Percentiles rank a stretch among this genome's conserved stretches.
These are phyloP conservation scores for Aquilaria agallochum DNA, from an alignment of 441 rosid genomes.

Conservation along the genomic window DNA sequence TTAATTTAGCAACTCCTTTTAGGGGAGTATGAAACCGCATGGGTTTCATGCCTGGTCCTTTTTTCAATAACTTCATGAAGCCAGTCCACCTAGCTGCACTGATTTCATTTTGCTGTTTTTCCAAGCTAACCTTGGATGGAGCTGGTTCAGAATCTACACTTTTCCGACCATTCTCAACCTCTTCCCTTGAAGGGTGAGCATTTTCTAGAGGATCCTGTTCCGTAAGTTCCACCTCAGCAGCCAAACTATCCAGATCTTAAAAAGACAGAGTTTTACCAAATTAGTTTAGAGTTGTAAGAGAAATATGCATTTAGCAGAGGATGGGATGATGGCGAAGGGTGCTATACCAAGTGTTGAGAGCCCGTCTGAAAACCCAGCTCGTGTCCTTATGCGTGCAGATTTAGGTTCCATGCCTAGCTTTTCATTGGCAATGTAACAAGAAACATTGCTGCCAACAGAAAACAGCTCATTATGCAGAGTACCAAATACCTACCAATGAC, in stretches of 20 bases:
- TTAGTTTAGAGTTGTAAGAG: background rate
- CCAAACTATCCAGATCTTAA: slow-evolving; percentile 30
- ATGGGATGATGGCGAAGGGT: background rate
- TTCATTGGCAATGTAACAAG: slow-evolving; percentile 15
- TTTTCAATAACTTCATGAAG: slow-evolving; percentile 54
- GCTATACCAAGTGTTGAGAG: slow-evolving; percentile 45
- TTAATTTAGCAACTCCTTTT: slow-evolving; percentile 55
- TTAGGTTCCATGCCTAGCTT: slow-evolving; percentile 19
- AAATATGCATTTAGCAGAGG: background rate
- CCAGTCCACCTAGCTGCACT: slow-evolving; percentile 42
- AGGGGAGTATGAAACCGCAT: slow-evolving; percentile 38
- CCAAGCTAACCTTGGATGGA: slow-evolving; percentile 44
- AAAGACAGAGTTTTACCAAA: slow-evolving; percentile 6
- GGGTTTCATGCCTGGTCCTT: slow-evolving; percentile 39
- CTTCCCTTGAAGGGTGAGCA: slow-evolving; percentile 21
- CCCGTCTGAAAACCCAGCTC: slow-evolving; percentile 50
- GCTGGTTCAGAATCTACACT: slow-evolving; percentile 38
- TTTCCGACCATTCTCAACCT: slow-evolving; percentile 29
- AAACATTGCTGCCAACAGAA: slow-evolving; percentile 21
- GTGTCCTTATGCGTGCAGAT: slow-evolving; percentile 27
- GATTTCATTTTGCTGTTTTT: slow-evolving; percentile 16
- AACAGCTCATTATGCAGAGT: background rate
- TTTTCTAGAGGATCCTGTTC: background rate
- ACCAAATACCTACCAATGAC: too few relatives aligned
- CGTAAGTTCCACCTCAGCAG: slow-evolving; percentile 19